A percentile compares a stretch with the other conserved stretches of the same genome.
Conservation (phyloP, 116 monocot genomes). For the Iris pallida region DNA sequence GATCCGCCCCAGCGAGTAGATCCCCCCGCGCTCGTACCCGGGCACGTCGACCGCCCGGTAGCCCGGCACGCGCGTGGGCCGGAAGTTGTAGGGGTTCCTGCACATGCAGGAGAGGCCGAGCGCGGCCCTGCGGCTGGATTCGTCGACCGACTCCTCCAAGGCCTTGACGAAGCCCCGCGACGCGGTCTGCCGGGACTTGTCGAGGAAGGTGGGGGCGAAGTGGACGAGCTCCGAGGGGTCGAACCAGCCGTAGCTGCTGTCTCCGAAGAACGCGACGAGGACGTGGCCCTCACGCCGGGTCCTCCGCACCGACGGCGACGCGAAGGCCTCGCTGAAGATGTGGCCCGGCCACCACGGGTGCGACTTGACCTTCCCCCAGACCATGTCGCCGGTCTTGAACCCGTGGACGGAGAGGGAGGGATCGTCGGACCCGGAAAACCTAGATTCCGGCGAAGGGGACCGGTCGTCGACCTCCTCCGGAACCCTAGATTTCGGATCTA, state of each 20-base stretch:
- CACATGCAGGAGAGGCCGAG: slow-evolving; percentile 28
- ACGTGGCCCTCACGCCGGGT: slow-evolving; percentile 12
- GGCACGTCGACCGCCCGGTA: slow-evolving; percentile 22
- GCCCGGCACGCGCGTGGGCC: not conserved
- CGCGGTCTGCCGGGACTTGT: slow-evolving; percentile 12
- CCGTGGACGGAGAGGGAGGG: not conserved
- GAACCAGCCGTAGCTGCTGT: slow-evolving; percentile 45
- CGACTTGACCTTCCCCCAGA: slow-evolving; percentile 50
- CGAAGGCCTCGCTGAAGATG: slow-evolving; percentile 27
- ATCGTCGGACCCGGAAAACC: not conserved
- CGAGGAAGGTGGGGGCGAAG: slow-evolving; percentile 18
- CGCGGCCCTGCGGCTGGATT: slow-evolving; percentile 20
- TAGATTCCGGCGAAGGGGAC: not conserved
- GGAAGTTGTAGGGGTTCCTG: slow-evolving; percentile 11
- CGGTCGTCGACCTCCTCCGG: too few relatives aligned
- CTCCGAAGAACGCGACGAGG: slow-evolving; percentile 41
- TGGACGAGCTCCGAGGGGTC: slow-evolving; percentile 31
- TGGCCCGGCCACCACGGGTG: slow-evolving; percentile 48
- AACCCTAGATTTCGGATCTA: too few relatives aligned
- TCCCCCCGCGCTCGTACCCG: slow-evolving; percentile 19
- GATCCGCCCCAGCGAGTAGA: slow-evolving; percentile 23
- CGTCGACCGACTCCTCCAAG: slow-evolving; percentile 28
- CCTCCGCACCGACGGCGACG: slow-evolving; percentile 9
- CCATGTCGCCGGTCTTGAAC: slow-evolving; percentile 34
- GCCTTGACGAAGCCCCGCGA: slow-evolving; percentile 12